phyloP scores from a whole-genome alignment of 371 early-diverging fungal genomes.

The Mucor sp. region DNA sequence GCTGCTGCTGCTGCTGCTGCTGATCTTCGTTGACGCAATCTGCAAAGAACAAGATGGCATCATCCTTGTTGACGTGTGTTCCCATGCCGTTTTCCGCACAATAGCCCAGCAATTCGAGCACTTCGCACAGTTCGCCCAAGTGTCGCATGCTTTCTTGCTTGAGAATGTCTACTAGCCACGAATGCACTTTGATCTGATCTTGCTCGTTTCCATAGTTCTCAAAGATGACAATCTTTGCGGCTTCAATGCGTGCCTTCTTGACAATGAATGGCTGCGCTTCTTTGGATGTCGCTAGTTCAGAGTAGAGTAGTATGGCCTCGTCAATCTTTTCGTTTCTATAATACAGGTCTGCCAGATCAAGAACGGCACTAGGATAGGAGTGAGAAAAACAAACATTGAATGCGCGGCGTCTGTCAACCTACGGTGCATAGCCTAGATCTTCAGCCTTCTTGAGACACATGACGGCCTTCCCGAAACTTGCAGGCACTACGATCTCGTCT shows the following conservation, averaged over 20 bases:
- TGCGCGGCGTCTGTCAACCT: slow-evolving; percentile 2
- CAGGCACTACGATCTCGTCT: slow-evolving; percentile 2
- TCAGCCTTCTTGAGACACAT: slow-evolving; percentile 29
- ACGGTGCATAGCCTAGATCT: slow-evolving; percentile 29
- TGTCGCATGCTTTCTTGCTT: not conserved
- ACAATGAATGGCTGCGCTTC: slow-evolving; percentile 1
- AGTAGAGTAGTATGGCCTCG: slow-evolving; percentile 24
- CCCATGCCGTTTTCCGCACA: slow-evolving; percentile 40
- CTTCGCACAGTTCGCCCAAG: not conserved
- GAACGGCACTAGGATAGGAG: slow-evolving; percentile 6
- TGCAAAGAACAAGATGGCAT: slow-evolving; percentile 11
- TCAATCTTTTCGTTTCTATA: not conserved
- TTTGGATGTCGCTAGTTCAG: slow-evolving; percentile 14
- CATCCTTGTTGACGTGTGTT: slow-evolving; percentile 13
- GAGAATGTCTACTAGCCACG: slow-evolving; percentile 1
- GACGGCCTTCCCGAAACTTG: slow-evolving; percentile 19
- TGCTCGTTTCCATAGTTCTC: not conserved
- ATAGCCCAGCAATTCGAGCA: slow-evolving; percentile 15
- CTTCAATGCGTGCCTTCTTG: slow-evolving; percentile 14
- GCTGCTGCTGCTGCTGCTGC: not conserved
- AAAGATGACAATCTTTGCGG: slow-evolving; percentile 1
- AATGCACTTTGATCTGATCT: not conserved
- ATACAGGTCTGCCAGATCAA: slow-evolving; percentile 22
- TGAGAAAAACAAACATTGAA: not conserved
- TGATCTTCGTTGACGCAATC: not conserved